Evolutionary conservation across 1,284 basidiomycete genomes (phyloP), one percentile per base, ranked within the genome.

Genomic region (Leccinum subspadiceum): DNA sequence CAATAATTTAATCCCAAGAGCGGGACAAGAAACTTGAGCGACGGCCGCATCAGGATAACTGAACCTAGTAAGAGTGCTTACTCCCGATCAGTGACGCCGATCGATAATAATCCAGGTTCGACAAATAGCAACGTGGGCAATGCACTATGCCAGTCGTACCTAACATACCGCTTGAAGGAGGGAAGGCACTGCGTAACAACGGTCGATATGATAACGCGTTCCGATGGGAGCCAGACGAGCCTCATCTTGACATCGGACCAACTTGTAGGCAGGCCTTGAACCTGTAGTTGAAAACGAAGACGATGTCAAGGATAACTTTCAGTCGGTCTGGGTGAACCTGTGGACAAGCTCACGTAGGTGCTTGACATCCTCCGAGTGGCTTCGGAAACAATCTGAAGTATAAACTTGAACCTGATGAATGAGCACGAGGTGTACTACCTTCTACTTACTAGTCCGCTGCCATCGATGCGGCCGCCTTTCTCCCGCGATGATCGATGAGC

Each of bases 21-120:
- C 41, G 39, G 55, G 31, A 41, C 24, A 26, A 44, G 50, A 56
- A 54, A 39, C 33, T 26, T 33, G 39, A 55, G 33, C 65, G 53
- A 53, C 48, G 51, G 59, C 51, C 41, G 26, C 46, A 58, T 56
- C 48, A 33, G 24, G 53, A 24, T 29, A 13, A 53, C 51, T 39
- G 48, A 2, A 53, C 7, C 13, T 37, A 55, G 17, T 46, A 20
- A 51, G 41, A 59, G 54, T 53, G 58, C 53, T 55, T 53, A 55
- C 54, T 20, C 15, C 56, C 56, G 54, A 41, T 57, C 24, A 24
- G 46, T 50, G 13, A 22, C 65, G 57, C 57, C 57, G 52, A 68
- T 61, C 60, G 53, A 50, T 54, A 53, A 66, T 57, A 54, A 44
- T 33, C 10, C 10, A 33, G 31, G 22, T 53, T 57, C 68, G 48